Evolutionary conservation across 768 basidiomycete genomes (phyloP).

Genomic region (Agrocybe pediades): DNA sequence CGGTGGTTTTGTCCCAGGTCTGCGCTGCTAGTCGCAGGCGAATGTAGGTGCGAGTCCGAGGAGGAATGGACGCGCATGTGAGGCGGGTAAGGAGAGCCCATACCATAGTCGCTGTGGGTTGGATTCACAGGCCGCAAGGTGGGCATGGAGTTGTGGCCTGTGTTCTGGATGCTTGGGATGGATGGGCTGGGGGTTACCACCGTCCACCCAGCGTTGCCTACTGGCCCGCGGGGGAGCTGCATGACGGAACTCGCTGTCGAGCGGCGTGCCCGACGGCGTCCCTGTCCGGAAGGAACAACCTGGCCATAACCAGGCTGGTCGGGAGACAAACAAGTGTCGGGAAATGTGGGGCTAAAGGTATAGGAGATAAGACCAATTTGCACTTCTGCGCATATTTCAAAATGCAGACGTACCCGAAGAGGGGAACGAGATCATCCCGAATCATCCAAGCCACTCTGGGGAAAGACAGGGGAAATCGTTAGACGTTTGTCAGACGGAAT

Average conservation of each 20-base stretch:
- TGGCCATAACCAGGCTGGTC: conserved; percentile 89
- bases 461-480: conserved; percentile 10
- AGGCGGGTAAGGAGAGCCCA: conserved; percentile 25
- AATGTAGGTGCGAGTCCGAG: conserved; percentile 8
- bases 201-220: conserved; percentile 40
- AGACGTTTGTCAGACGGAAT: conserved; percentile 1
- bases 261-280: conserved; percentile 63
- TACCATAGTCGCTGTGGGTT: conserved; percentile 19
- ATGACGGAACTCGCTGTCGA: conserved; percentile 41
- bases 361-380: conserved; percentile 3
- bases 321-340: conserved; percentile 79
- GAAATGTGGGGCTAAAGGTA: conserved; percentile 71
- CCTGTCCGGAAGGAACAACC: conserved; percentile 62
- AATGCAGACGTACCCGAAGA: conserved; percentile 68
- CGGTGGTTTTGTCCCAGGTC: not conserved
- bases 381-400: not conserved
- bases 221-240: conserved; percentile 30
- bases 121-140: conserved; percentile 16
- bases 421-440: conserved; percentile 81
- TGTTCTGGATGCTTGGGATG: conserved; percentile 4
- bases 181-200: conserved; percentile 42
- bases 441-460: conserved; percentile 86
- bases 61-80: conserved; percentile 10
- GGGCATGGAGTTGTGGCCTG: conserved; percentile 12
- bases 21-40: conserved; percentile 7